A percentile compares a stretch with the other conserved stretches of the same genome.
Evolutionary conservation across 140 eudicot genomes (phyloP).

Genomic region (Bidens hawaiensis): DNA sequence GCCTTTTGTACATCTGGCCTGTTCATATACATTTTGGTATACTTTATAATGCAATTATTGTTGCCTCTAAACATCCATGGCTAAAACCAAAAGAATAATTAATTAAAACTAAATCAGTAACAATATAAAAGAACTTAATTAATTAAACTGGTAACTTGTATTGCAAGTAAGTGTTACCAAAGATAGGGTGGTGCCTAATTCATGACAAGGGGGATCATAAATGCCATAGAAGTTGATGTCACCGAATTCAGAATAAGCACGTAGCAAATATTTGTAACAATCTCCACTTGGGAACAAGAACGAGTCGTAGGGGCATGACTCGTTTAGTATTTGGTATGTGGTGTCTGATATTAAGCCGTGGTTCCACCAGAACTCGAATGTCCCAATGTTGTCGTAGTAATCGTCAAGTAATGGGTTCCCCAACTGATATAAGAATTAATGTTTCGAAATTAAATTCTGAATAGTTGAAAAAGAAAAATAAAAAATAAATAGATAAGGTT

Average conservation of each 20-base stretch:
- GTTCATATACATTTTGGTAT: slow-evolving; percentile 59
- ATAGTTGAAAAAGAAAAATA: neutral
- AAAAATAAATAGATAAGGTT: too few species aligned
- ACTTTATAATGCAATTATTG: slow-evolving; percentile 51
- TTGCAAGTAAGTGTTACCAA: slow-evolving; percentile 35
- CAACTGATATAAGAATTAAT: slow-evolving; percentile 28
- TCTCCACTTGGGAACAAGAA: slow-evolving; percentile 44
- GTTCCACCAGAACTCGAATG: slow-evolving; percentile 61
- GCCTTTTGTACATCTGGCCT: slow-evolving; percentile 64
- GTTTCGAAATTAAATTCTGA: neutral
- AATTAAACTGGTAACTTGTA: neutral
- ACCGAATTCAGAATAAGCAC: slow-evolving; percentile 58
- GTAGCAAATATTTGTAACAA: slow-evolving; percentile 38
- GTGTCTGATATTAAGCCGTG: slow-evolving; percentile 56
- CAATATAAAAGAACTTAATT: neutral
- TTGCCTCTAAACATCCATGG: slow-evolving; percentile 63
- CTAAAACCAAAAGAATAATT: slow-evolving; percentile 23
- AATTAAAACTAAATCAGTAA: neutral
- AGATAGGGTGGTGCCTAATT: slow-evolving; percentile 44
- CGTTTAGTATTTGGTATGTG: slow-evolving; percentile 47
- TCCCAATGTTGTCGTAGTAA: slow-evolving; percentile 46
- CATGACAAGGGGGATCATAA: slow-evolving; percentile 44
- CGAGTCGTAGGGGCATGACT: slow-evolving; percentile 46
- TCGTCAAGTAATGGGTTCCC: slow-evolving; percentile 64
- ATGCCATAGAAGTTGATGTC: slow-evolving; percentile 65